Percentiles rank a stretch among this genome's conserved stretches.
phyloP scores from a whole-genome alignment of 1,139 yeast genomes.

The Blastobotrys buckinghamii region DNA sequence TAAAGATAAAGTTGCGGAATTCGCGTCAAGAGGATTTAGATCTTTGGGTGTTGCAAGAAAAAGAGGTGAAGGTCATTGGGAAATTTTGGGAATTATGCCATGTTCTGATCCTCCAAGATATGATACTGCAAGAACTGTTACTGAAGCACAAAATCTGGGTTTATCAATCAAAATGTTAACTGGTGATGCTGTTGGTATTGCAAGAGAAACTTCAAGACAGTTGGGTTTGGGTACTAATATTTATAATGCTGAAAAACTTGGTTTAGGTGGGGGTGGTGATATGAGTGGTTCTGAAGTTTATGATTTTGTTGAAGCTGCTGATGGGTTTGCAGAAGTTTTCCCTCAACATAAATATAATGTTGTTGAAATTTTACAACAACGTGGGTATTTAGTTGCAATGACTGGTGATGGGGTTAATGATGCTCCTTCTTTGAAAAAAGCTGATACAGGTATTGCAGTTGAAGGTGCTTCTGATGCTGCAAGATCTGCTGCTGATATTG shows the following conservation, averaged over 20 bases:
- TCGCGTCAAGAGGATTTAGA: conserved; percentile 70
- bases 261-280: conserved; percentile 69
- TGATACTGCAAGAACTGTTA: conserved; percentile 63
- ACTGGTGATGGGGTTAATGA: conserved; percentile 98
- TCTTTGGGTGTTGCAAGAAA: conserved; percentile 70
- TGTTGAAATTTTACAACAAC: conserved; percentile 80
- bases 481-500: conserved; percentile 94
- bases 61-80: conserved; percentile 70
- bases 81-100: conserved; percentile 67
- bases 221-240: conserved; percentile 66
- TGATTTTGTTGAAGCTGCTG: conserved; percentile 93
- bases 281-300: conserved; percentile 70
- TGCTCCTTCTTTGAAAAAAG: conserved; percentile 94
- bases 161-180: conserved; percentile 66
- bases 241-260: conserved; percentile 66
- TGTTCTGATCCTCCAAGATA: conserved; percentile 73
- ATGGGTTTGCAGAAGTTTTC: conserved; percentile 97
- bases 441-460: conserved; percentile 96
- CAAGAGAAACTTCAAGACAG: conserved; percentile 66
- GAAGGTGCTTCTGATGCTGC: conserved; percentile 98
- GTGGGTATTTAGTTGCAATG: conserved; percentile 97
- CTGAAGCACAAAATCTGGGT: conserved; percentile 61
- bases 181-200: conserved; percentile 74
- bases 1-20: conserved; percentile 66
- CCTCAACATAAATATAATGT: conserved; percentile 94